Percentiles rank a stretch among this genome's conserved stretches.
Conservation (phyloP, 495 filamentous ascomycete species). For the Neurospora tetraspora region DNA sequence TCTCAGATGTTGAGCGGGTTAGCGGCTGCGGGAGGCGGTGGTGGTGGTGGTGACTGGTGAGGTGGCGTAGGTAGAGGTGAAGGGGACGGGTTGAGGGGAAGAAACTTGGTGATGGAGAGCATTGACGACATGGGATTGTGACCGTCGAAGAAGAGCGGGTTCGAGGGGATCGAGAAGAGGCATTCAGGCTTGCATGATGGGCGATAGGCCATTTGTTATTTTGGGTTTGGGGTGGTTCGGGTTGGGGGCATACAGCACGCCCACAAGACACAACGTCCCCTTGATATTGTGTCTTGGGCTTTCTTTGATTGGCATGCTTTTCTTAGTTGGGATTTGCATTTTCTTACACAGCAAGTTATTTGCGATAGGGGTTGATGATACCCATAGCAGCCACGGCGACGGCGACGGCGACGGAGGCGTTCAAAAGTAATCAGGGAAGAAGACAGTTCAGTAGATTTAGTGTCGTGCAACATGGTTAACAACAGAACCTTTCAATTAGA, state of each 20-base stretch:
- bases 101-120: background rate
- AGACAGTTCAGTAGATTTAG: background rate
- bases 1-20: background rate
- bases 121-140: background rate
- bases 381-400: constrained; percentile 10
- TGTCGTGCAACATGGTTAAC: background rate
- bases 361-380: constrained; percentile 10
- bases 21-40: background rate
- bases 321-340: background rate
- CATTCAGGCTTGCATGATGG: background rate
- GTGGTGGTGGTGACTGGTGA: background rate
- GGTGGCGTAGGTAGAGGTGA: background rate
- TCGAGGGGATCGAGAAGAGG: background rate
- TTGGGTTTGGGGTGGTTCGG: background rate
- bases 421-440: constrained; percentile 4
- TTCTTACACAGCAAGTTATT: background rate
- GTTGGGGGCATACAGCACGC: background rate
- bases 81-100: background rate
- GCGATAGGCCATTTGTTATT: background rate
- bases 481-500: background rate
- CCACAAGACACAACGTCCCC: background rate
- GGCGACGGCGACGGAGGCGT: constrained; percentile 14
- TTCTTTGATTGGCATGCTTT: background rate
- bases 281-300: background rate
- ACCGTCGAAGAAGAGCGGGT: background rate